A percentile compares a stretch with the other conserved stretches of the same genome.
These are phyloP conservation scores for Oryza glaberrima DNA, from an alignment of 176 grass and related monocot genomes.

Conservation along the genomic window DNA sequence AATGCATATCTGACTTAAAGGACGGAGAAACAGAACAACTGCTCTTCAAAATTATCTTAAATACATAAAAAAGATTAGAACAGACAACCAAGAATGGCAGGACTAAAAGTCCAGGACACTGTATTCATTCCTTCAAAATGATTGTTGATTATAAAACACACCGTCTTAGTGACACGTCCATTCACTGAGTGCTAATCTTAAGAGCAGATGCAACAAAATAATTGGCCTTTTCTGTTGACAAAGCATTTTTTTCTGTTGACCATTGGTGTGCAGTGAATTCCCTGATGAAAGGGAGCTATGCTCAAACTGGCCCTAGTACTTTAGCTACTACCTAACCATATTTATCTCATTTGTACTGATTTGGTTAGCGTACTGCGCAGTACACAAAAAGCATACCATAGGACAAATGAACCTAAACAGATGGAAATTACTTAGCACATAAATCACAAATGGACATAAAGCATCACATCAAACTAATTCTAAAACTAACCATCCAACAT, in stretches of 20 bases:
- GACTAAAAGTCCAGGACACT: neutral
- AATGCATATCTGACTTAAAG: neutral
- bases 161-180: neutral
- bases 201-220: neutral
- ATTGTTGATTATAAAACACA: neutral
- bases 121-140: neutral
- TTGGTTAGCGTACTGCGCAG: neutral
- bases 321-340: neutral
- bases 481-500: neutral
- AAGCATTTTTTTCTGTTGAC: neutral
- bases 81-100: neutral
- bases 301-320: neutral
- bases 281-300: neutral
- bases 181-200: neutral
- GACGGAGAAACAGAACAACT: neutral
- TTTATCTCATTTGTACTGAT: neutral
- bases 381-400: neutral
- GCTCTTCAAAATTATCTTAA: too few species aligned
- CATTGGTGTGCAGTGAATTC: neutral
- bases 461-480: neutral
- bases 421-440: too few species aligned
- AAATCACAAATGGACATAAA: neutral
- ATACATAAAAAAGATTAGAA: too few species aligned
- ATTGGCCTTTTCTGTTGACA: too few species aligned
- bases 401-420: neutral